These are phyloP conservation scores for Cercophora newfieldiana DNA, from an alignment of 495 filamentous ascomycete species.

Conservation along the genomic window DNA sequence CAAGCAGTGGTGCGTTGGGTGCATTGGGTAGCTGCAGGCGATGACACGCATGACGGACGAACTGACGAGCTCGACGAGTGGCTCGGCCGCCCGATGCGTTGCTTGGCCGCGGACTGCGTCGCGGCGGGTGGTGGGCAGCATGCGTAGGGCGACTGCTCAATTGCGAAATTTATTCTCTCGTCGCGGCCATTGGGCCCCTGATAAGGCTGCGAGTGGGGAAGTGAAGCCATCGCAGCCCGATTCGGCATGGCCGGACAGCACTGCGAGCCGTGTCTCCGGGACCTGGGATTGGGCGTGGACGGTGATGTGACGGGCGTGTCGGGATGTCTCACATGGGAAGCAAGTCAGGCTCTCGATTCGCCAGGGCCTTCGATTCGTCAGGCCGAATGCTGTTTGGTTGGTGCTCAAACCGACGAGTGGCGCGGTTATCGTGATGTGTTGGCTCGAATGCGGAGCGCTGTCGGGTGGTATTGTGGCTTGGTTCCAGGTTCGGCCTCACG, in stretches of 20 bases:
- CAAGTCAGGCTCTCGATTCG: not conserved
- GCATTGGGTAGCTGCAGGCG: slow-evolving; percentile 24
- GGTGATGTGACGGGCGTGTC: not conserved
- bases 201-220: slow-evolving; percentile 25
- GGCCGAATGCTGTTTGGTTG: not conserved
- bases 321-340: not conserved
- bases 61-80: not conserved
- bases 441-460: slow-evolving; percentile 11
- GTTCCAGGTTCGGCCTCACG: slow-evolving; percentile 8
- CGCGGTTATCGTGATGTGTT: not conserved
- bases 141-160: slow-evolving; percentile 26
- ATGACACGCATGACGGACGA: slow-evolving; percentile 30
- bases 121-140: slow-evolving; percentile 12
- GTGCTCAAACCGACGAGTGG: not conserved
- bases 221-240: not conserved
- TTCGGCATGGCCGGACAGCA: not conserved
- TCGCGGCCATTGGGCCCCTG: not conserved
- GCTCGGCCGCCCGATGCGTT: not conserved
- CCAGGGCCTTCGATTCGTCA: slow-evolving; percentile 1
- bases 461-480: slow-evolving; percentile 10
- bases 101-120: slow-evolving; percentile 1
- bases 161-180: slow-evolving; percentile 19
- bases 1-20: not conserved
- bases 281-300: not conserved
- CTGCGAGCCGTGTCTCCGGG: not conserved